Conservation (phyloP, 2,329 filamentous ascomycete species). For the Epichloe festucae region DNA sequence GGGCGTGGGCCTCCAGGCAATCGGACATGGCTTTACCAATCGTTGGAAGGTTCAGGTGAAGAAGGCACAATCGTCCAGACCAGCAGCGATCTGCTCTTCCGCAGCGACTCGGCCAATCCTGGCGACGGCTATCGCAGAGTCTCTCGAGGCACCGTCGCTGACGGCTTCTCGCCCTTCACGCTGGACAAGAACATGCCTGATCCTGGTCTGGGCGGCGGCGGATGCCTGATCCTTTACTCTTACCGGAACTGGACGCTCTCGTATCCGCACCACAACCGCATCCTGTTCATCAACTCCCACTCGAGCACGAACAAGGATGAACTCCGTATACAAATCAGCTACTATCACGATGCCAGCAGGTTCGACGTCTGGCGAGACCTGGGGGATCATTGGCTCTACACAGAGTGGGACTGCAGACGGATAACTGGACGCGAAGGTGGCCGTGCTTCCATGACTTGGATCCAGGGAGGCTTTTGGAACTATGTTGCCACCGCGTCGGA, state of each 20-base stretch:
- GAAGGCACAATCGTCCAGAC: conserved; percentile 11
- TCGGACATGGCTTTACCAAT: conserved; percentile 10
- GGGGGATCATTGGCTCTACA: too few relatives aligned
- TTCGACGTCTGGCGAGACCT: too few relatives aligned
- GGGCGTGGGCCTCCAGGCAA: conserved; percentile 10
- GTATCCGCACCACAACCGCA: too few relatives aligned
- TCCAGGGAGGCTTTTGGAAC: too few relatives aligned
- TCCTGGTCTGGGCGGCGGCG: conserved; percentile 4
- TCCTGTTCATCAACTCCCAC: neutral
- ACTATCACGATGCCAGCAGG: too few relatives aligned
- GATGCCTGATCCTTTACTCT: conserved; percentile 7
- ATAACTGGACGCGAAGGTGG: too few relatives aligned
- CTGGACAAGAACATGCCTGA: conserved; percentile 9
- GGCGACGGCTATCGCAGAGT: conserved; percentile 7
- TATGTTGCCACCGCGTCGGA: too few relatives aligned
- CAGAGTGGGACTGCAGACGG: too few relatives aligned
- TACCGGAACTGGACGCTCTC: neutral
- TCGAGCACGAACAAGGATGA: too few relatives aligned
- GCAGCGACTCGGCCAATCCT: conserved; percentile 8
- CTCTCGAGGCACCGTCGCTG: conserved; percentile 7
- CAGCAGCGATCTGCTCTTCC: conserved; percentile 9
- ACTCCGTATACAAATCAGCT: too few relatives aligned
- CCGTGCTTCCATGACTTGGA: too few relatives aligned
- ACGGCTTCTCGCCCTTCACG: conserved; percentile 5
- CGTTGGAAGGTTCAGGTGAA: conserved; percentile 7